A percentile compares a stretch with the other conserved stretches of the same genome.
phyloP scores from a whole-genome alignment of 352 stramenopile genomes.

The Phytophthora colocasiae region DNA sequence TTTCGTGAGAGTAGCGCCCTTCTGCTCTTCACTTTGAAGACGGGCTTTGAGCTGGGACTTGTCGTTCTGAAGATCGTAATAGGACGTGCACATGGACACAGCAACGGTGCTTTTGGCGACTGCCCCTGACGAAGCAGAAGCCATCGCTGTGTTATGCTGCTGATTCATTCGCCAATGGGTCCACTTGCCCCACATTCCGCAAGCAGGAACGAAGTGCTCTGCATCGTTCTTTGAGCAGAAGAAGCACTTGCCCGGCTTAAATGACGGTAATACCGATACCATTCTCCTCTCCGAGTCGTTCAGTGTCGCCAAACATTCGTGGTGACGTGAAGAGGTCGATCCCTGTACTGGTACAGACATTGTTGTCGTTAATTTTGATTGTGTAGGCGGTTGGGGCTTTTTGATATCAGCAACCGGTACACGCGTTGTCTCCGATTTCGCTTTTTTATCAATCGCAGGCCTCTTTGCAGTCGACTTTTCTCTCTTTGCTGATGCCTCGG shows the following conservation, averaged over 20 bases:
- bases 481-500: slow-evolving; percentile 4
- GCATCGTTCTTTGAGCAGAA: slow-evolving; percentile 88
- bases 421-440: neutral
- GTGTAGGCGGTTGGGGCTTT: neutral
- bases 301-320: too few relatives aligned
- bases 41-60: slow-evolving; percentile 61
- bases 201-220: slow-evolving; percentile 81
- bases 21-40: slow-evolving; percentile 40
- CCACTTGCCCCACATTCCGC: slow-evolving; percentile 87
- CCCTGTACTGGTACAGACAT: too few relatives aligned
- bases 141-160: slow-evolving; percentile 43
- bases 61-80: slow-evolving; percentile 83
- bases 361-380: neutral
- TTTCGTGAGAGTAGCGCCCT: slow-evolving; percentile 36
- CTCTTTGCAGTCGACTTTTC: neutral
- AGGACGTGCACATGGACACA: slow-evolving; percentile 84
- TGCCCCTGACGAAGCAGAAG: slow-evolving; percentile 19
- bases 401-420: neutral
- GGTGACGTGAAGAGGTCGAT: too few relatives aligned
- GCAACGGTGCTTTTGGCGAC: slow-evolving; percentile 43
- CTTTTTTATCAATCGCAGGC: slow-evolving; percentile 5
- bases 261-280: slow-evolving; percentile 80
- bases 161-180: slow-evolving; percentile 88
- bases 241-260: slow-evolving; percentile 85
- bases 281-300: slow-evolving; percentile 42